Conservation (phyloP, 176 grass and related monocot species). For the Bromus sterilis region DNA sequence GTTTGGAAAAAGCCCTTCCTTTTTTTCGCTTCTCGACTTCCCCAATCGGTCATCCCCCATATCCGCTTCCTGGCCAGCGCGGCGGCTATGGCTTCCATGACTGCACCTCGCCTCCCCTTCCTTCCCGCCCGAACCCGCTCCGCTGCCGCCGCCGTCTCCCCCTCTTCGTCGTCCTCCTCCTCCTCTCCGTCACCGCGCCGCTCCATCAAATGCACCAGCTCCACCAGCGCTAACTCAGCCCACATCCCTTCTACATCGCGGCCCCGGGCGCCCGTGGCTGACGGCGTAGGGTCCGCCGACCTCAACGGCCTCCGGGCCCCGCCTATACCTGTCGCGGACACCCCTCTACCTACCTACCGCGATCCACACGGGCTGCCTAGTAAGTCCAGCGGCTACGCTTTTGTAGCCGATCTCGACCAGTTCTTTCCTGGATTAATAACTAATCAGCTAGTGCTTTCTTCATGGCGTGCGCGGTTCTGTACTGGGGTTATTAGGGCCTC, state of each 20-base stretch:
- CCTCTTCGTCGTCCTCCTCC: not conserved
- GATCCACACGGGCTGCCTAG: slow-evolving; percentile 28
- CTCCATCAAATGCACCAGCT: slow-evolving; percentile 27
- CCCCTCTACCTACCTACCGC: not conserved
- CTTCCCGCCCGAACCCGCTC: not conserved
- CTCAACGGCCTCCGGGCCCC: slow-evolving; percentile 19
- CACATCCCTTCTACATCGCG: not conserved
- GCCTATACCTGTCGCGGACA: not conserved
- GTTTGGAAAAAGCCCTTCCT: not conserved
- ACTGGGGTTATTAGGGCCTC: slow-evolving; percentile 20
- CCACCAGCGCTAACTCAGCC: not conserved
- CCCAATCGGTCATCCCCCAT: not conserved
- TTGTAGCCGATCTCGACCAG: not conserved
- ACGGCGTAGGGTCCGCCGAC: slow-evolving; percentile 8
- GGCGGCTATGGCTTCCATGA: slow-evolving; percentile 25
- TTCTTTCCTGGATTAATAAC: not conserved
- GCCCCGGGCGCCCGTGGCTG: not conserved
- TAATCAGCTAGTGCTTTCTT: not conserved
- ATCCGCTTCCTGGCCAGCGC: not conserved
- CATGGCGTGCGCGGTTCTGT: not conserved
- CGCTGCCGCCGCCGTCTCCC: not conserved
- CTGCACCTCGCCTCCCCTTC: slow-evolving; percentile 16
- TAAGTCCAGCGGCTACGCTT: not conserved
- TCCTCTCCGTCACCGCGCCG: not conserved
- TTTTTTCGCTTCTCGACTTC: not conserved